Percentiles rank a stretch among this genome's conserved stretches.
phyloP scores from a whole-genome alignment of 2,329 filamentous ascomycete genomes.

The Tolypocladium ophioglossoides region DNA sequence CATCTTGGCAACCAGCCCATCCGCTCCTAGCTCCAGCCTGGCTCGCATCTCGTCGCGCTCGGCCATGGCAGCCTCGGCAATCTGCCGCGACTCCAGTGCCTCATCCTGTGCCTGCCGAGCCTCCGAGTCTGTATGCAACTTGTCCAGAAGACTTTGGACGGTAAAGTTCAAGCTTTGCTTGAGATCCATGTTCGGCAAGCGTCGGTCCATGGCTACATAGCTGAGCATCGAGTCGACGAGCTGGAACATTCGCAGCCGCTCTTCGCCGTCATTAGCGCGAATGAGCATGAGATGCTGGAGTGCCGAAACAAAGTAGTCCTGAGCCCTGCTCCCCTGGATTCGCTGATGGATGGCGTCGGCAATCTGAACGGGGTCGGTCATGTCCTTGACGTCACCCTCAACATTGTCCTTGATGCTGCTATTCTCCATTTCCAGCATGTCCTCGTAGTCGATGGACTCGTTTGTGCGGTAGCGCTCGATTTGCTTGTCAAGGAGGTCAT shows the following conservation, averaged over 20 bases:
- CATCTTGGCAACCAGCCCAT: slow-evolving; percentile 84
- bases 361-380: slow-evolving; percentile 88
- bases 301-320: slow-evolving; percentile 93
- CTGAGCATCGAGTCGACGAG: slow-evolving; percentile 98
- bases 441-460: slow-evolving; percentile 96
- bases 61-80: slow-evolving; percentile 90
- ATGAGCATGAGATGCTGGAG: slow-evolving; percentile 93
- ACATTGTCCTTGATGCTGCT: slow-evolving; percentile 83
- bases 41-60: slow-evolving; percentile 92
- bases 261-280: slow-evolving; percentile 82
- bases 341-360: slow-evolving; percentile 86
- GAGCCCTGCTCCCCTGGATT: slow-evolving; percentile 70
- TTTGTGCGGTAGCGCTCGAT: slow-evolving; percentile 88
- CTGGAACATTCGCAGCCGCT: slow-evolving; percentile 91
- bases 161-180: slow-evolving; percentile 98
- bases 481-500: slow-evolving; percentile 97
- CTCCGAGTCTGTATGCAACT: slow-evolving; percentile 92
- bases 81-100: slow-evolving; percentile 77
- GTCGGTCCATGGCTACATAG: slow-evolving; percentile 96
- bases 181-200: slow-evolving; percentile 91
- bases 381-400: slow-evolving; percentile 78
- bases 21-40: slow-evolving; percentile 80
- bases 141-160: slow-evolving; percentile 88
- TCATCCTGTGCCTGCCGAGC: slow-evolving; percentile 88
- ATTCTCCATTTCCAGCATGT: slow-evolving; percentile 84